These are phyloP conservation scores for Fusarium tanahbumbuense DNA, from an alignment of 2,329 filamentous ascomycete species.

Conservation along the genomic window DNA sequence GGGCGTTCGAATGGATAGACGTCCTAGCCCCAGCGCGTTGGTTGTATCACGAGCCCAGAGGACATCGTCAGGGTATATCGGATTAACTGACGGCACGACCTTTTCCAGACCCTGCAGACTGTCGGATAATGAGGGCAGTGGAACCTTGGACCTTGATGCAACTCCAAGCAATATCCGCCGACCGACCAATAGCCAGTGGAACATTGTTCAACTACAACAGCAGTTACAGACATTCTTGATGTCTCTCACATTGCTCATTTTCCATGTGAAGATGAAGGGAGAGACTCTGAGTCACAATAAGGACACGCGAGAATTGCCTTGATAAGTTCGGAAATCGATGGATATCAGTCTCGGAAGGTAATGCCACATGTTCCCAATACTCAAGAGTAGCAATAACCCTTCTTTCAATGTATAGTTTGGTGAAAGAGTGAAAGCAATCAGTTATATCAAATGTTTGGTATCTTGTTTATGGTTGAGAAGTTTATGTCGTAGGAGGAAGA, in stretches of 20 bases:
- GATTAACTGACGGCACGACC: slow-evolving; percentile 7
- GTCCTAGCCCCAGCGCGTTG: not conserved
- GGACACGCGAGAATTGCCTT: not conserved
- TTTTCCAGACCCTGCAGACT: slow-evolving; percentile 17
- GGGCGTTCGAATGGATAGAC: not conserved
- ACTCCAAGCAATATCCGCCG: not conserved
- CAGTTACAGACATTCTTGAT: slow-evolving; percentile 37
- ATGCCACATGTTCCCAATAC: rapidly evolving
- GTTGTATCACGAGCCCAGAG: not conserved
- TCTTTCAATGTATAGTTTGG: not conserved
- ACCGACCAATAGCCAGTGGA: slow-evolving; percentile 9
- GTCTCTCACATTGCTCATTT: slow-evolving; percentile 46
- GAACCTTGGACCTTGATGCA: not conserved
- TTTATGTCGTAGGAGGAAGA: not conserved
- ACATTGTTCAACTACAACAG: slow-evolving; percentile 29
- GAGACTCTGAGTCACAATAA: slow-evolving; percentile 34
- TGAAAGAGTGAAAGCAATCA: not conserved
- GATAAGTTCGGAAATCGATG: not conserved
- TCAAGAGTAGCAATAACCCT: not conserved
- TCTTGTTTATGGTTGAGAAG: not conserved
- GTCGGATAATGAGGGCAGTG: slow-evolving; percentile 39
- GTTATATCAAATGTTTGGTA: not conserved
- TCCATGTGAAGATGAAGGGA: slow-evolving; percentile 45
- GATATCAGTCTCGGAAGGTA: not conserved
- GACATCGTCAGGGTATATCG: not conserved